Evolutionary conservation across 495 filamentous ascomycete species (phyloP).

Genomic region (Monascus purpureus): DNA sequence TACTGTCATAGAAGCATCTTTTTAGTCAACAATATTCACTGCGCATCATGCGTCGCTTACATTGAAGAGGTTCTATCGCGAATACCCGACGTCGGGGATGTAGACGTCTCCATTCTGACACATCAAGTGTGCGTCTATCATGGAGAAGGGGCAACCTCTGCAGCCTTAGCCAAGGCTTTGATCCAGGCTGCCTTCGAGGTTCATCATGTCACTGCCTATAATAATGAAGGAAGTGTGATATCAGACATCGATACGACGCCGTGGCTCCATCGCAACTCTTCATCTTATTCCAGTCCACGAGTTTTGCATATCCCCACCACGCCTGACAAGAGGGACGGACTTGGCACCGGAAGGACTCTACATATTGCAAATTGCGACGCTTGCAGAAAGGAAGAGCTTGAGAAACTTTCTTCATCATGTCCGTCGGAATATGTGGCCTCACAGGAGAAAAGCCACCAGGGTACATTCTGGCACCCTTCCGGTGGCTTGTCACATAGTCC

Average conservation of each 20-base stretch:
- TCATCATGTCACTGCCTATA: constrained; percentile 28
- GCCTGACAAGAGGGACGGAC: constrained; percentile 11
- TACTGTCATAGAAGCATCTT: constrained; percentile 21
- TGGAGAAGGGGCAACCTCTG: constrained; percentile 11
- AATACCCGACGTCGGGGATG: constrained; percentile 16
- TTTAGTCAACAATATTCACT: constrained; percentile 38
- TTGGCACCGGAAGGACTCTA: constrained; percentile 10
- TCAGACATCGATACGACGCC: constrained; percentile 22
- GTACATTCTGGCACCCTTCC: too few relatives aligned
- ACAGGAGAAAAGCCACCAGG: constrained; percentile 4
- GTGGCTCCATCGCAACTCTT: constrained; percentile 16
- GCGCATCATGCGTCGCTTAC: constrained; percentile 38
- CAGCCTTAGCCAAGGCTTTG: constrained; percentile 23
- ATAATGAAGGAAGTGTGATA: constrained; percentile 13
- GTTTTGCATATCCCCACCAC: constrained; percentile 11
- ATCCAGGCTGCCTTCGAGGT: constrained; percentile 39
- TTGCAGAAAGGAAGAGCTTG: constrained; percentile 26
- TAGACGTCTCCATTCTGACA: constrained; percentile 32
- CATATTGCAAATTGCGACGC: constrained; percentile 36
- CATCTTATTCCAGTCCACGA: constrained; percentile 11
- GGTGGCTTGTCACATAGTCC: neutral
- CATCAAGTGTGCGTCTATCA: constrained; percentile 32
- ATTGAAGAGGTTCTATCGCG: constrained; percentile 27
- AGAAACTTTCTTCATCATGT: constrained; percentile 4
- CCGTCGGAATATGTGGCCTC: neutral